Percentiles rank a stretch among this genome's conserved stretches.
These are phyloP conservation scores for Lipomyces kockii DNA, from an alignment of 805 yeast species.

Conservation along the genomic window DNA sequence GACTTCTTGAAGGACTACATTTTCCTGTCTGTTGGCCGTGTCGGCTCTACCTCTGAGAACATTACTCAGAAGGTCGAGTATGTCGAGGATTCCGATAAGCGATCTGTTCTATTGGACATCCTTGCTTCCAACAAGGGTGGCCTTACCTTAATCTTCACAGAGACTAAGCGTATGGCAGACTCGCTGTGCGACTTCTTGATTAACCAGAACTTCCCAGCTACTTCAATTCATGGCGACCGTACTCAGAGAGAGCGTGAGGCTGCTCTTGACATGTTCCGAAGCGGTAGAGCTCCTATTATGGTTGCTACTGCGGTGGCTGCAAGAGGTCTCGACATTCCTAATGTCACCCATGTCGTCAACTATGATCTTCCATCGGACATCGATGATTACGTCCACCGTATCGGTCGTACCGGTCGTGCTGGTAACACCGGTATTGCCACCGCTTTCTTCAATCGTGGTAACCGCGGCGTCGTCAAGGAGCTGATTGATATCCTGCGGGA, in stretches of 20 bases:
- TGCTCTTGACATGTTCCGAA: conserved; percentile 91
- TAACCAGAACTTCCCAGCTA: conserved; percentile 90
- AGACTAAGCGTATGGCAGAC: conserved; percentile 99
- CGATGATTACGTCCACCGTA: conserved; percentile 98
- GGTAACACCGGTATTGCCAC: conserved; percentile 99
- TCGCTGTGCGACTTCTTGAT: conserved; percentile 88
- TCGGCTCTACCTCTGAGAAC: conserved; percentile 98
- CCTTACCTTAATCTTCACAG: conserved; percentile 92
- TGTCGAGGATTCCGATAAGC: conserved; percentile 93
- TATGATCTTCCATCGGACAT: conserved; percentile 96
- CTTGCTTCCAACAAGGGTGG: conserved; percentile 78
- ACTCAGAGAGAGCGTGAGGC: conserved; percentile 97
- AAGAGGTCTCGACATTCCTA: conserved; percentile 99
- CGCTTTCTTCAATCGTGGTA: conserved; percentile 96
- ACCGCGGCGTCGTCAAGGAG: conserved; percentile 86
- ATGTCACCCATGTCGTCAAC: conserved; percentile 96
- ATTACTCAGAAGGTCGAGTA: conserved; percentile 91
- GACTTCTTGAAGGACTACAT: conserved; percentile 96
- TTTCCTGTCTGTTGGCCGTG: conserved; percentile 97
- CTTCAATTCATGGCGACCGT: conserved; percentile 99
- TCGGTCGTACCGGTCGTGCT: conserved; percentile 99
- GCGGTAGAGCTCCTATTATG: conserved; percentile 88
- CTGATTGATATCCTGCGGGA: conserved; percentile 84
- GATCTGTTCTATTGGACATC: conserved; percentile 85
- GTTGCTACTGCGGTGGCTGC: conserved; percentile 99